Conservation (phyloP, 2,329 filamentous ascomycete genomes). For the Aspergillus phoenicis region DNA sequence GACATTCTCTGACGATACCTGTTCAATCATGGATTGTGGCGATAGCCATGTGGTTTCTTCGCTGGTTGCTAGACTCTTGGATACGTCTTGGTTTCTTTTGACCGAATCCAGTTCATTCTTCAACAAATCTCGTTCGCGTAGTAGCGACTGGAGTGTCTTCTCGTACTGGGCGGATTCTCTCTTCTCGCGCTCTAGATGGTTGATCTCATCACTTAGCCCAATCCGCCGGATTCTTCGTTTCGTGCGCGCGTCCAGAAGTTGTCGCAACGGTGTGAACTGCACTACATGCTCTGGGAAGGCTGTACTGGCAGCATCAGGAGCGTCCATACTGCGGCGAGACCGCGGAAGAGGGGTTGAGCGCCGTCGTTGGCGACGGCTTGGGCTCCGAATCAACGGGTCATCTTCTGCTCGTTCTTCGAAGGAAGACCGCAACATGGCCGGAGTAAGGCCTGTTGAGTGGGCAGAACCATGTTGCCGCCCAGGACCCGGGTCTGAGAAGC, state of each 20-base stretch:
- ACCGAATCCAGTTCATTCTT: constrained; percentile 30
- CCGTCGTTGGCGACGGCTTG: constrained; percentile 33
- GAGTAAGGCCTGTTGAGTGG: constrained; percentile 49
- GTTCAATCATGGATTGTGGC: constrained; percentile 19
- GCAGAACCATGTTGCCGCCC: constrained; percentile 22
- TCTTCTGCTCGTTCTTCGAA: constrained; percentile 32
- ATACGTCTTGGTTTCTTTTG: constrained; percentile 13
- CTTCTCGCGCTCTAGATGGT: constrained; percentile 46
- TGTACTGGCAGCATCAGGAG: constrained; percentile 22
- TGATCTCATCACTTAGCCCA: constrained; percentile 52
- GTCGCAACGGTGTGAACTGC: constrained; percentile 49
- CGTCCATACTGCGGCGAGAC: constrained; percentile 25
- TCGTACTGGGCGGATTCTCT: constrained; percentile 31
- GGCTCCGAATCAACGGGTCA: constrained; percentile 30
- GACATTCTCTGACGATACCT: constrained; percentile 25
- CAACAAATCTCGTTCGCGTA: constrained; percentile 32
- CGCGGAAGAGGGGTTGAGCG: constrained; percentile 38
- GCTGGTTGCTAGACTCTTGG: constrained; percentile 11
- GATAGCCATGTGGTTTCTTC: constrained; percentile 24
- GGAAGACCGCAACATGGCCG: constrained; percentile 44
- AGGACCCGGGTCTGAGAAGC: constrained; percentile 49
- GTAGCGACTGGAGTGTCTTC: constrained; percentile 27
- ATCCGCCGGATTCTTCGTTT: constrained; percentile 48
- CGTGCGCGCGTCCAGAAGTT: constrained; percentile 46
- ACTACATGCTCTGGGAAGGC: constrained; percentile 34